phyloP scores from a whole-genome alignment of 2,329 filamentous ascomycete species.

The Beauveria varroae region DNA sequence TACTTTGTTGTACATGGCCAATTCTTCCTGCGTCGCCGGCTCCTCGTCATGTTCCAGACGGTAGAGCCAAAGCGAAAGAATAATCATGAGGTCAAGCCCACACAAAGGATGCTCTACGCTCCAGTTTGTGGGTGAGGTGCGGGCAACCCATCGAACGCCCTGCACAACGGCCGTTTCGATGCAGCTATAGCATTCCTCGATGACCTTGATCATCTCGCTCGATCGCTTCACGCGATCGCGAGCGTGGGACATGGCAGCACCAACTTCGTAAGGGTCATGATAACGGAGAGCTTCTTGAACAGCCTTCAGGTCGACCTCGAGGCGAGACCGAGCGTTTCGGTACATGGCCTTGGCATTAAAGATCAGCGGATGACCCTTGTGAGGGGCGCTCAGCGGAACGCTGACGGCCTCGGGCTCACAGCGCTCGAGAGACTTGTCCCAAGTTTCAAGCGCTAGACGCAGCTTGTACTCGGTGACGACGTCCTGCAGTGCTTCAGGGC shows the following conservation, averaged over 20 bases:
- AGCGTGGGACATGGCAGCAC: slow-evolving; percentile 90
- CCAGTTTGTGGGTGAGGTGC: slow-evolving; percentile 97
- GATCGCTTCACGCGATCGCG: slow-evolving; percentile 92
- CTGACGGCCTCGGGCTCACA: slow-evolving; percentile 87
- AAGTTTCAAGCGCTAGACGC: slow-evolving; percentile 90
- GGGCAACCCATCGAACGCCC: slow-evolving; percentile 95
- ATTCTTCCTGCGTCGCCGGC: slow-evolving; percentile 74
- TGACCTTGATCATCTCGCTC: slow-evolving; percentile 96
- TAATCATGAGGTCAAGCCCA: slow-evolving; percentile 94
- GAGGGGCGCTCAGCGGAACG: slow-evolving; percentile 84
- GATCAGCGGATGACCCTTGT: slow-evolving; percentile 91
- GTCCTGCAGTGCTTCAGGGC: slow-evolving; percentile 92
- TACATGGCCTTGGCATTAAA: slow-evolving; percentile 98
- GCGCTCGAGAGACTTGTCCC: slow-evolving; percentile 91
- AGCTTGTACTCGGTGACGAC: slow-evolving; percentile 98
- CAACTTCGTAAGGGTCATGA: slow-evolving; percentile 95
- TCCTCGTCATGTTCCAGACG: slow-evolving; percentile 99
- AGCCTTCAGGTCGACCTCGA: slow-evolving; percentile 91
- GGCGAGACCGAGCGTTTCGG: slow-evolving; percentile 82
- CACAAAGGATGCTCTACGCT: slow-evolving; percentile 96
- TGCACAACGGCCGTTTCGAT: slow-evolving; percentile 92
- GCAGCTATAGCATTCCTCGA: slow-evolving; percentile 95
- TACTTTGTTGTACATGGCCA: slow-evolving; percentile 87
- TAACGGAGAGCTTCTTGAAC: slow-evolving; percentile 95
- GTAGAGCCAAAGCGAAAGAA: slow-evolving; percentile 96